Base-by-base conservation (phyloP, 2,329 filamentous ascomycete genomes). In the Talaromyces rugulosus region DNA sequence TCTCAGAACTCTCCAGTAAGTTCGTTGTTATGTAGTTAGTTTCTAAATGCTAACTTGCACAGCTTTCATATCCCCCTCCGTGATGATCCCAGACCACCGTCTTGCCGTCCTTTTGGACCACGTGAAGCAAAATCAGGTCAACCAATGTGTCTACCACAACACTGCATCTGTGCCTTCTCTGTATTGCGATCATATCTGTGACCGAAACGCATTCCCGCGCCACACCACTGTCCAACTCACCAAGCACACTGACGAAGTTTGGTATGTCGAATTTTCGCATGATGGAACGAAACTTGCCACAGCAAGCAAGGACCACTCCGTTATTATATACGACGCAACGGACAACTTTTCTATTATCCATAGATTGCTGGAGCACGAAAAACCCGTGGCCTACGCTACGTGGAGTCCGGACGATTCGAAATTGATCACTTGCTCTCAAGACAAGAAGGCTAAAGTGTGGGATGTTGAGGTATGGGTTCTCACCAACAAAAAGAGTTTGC, bases 71-170 rank as follows among this genome's bases (percentile, higher is more conserved):
- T 96, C 95, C 1, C 94, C 95, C 0, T 95, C 92, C 4, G 91
- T 96, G 52, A 98, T 99, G 93, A 89, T 99, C 60, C 95, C 95
- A 1, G 91, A 96, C 71, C 91, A 95, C 74, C 88, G 95, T 6
- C 81, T 99, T 52, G 91, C 92, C 1, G 84, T 87, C 36, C 81
- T 99, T 16, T 80, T 99, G 58, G 84, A 93, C 62, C 88, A 96
- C 66, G 87, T 96, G 42, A 96, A 97, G 73, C 84, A 89, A 64
- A 86, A 83, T 65, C 94, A 97, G 77, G 90, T 97, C 62, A 85
- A 88, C 58, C 86, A 85, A 33, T 99, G 95, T 73, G 78, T 93
- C 44, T 98, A 93, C 75, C 95, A 99, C 77, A 97, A 96, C 59
- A 92, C 88, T 3, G 83, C 87, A 1, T 78, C 82, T 3, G 85